Conservation (phyloP, 768 basidiomycete species). For the Phylloporus rhodoxanthus region DNA sequence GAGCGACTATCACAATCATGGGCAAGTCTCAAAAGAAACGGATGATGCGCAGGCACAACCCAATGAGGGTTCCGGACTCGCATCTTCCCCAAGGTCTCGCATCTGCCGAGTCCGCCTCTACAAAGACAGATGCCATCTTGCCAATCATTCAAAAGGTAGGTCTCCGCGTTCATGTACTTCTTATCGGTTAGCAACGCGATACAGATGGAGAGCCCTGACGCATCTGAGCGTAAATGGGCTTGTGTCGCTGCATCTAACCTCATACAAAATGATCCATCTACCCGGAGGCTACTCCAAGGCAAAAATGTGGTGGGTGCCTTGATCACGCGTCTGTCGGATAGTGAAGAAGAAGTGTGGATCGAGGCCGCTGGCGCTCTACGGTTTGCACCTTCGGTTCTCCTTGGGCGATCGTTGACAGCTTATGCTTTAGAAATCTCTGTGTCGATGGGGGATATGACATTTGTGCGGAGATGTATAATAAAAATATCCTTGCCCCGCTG, state of each 20-base stretch:
- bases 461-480: constrained; percentile 96
- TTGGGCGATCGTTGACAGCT: constrained; percentile 5
- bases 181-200: constrained; percentile 1
- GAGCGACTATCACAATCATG: constrained; percentile 51
- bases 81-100: constrained; percentile 82
- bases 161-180: not conserved
- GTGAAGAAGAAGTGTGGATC: constrained; percentile 84
- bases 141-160: constrained; percentile 87
- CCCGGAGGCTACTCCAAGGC: constrained; percentile 80
- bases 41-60: constrained; percentile 83
- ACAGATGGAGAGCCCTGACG: constrained; percentile 73
- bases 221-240: constrained; percentile 86
- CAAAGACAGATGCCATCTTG: constrained; percentile 71
- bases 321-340: constrained; percentile 83
- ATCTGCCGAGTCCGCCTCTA: constrained; percentile 64
- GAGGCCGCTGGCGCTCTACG: constrained; percentile 86
- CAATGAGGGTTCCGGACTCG: constrained; percentile 88
- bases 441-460: constrained; percentile 95
- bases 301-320: constrained; percentile 85
- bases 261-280: constrained; percentile 92
- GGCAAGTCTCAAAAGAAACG: constrained; percentile 92
- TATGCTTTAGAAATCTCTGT: constrained; percentile 70
- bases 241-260: constrained; percentile 94
- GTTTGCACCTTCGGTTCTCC: constrained; percentile 37
- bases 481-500: constrained; percentile 78